phyloP scores from a whole-genome alignment of 345 rosid species.

The Pseudoturritis turrita region DNA sequence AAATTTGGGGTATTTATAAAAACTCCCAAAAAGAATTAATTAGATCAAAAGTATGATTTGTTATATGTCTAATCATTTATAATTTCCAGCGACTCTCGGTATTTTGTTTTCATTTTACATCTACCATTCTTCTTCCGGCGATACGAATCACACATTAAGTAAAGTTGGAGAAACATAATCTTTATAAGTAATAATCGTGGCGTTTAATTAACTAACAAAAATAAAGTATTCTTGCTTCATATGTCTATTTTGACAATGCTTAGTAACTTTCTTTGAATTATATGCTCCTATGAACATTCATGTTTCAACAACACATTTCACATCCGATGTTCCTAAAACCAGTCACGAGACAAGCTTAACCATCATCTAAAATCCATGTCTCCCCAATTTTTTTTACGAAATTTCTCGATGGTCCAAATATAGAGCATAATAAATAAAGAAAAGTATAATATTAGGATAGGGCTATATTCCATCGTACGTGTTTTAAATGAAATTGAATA shows the following conservation, averaged over 20 bases:
- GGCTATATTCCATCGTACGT: slow-evolving; percentile 20
- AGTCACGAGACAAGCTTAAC: slow-evolving; percentile 4
- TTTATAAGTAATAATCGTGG: not conserved
- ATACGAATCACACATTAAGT: not conserved
- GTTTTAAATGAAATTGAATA: slow-evolving; percentile 9
- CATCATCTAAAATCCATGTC: not conserved
- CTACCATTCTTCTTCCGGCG: not conserved
- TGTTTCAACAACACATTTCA: not conserved
- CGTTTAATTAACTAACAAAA: not conserved
- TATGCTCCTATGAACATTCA: not conserved
- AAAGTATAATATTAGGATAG: not conserved
- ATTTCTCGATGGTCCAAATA: slow-evolving; percentile 19
- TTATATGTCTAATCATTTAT: not conserved
- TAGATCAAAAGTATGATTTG: too few species aligned
- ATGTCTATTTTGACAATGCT: not conserved
- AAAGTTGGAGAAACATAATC: too few species aligned
- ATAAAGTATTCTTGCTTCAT: not conserved
- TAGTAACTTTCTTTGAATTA: not conserved
- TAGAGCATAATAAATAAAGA: not conserved
- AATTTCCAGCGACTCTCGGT: not conserved
- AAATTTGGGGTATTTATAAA: too few species aligned
- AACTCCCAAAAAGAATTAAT: too few species aligned
- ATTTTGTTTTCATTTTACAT: not conserved
- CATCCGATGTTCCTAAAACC: not conserved
- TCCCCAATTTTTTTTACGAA: not conserved